phyloP scores from a whole-genome alignment of 768 basidiomycete genomes.

The Sarcomyxa edulis region DNA sequence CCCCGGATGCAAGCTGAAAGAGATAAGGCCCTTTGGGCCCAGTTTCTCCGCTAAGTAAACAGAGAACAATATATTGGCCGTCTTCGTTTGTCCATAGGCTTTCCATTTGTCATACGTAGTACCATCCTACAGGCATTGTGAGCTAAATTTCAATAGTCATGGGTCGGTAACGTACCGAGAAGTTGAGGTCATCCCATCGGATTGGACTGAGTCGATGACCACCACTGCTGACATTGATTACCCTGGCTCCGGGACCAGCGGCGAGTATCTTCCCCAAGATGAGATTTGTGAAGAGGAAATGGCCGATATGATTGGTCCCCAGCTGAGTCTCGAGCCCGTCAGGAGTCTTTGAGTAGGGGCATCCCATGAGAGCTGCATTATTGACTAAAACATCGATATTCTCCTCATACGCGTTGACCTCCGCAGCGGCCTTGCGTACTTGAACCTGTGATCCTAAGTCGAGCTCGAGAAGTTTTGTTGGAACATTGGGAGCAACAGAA shows the following conservation, averaged over 20 bases:
- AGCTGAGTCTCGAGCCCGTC: constrained; percentile 17
- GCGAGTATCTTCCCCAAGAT: constrained; percentile 6
- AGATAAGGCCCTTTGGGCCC: too few species aligned
- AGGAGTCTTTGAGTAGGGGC: constrained; percentile 13
- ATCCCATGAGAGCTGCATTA: constrained; percentile 18
- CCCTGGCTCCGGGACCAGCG: constrained; percentile 7
- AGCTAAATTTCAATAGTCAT: background rate
- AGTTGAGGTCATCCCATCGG: constrained; percentile 7
- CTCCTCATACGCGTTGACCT: constrained; percentile 13
- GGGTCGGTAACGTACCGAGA: background rate
- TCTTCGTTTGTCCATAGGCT: constrained; percentile 7
- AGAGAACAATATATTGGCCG: constrained; percentile 3
- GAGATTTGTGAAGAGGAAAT: constrained; percentile 16
- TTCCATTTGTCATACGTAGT: constrained; percentile 5
- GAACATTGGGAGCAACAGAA: too few species aligned
- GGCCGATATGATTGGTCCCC: constrained; percentile 17
- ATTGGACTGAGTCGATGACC: constrained; percentile 5
- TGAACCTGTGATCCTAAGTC: constrained; percentile 11
- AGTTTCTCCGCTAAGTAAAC: too few species aligned
- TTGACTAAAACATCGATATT: constrained; percentile 15
- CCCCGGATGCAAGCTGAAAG: too few species aligned
- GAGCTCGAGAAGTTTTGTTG: too few species aligned
- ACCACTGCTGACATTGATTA: constrained; percentile 4
- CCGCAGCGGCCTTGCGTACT: constrained; percentile 12
- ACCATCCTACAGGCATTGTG: background rate